Base-by-base conservation (phyloP, 2,329 filamentous ascomycete genomes). In the Gaeumannomyces tritici region DNA sequence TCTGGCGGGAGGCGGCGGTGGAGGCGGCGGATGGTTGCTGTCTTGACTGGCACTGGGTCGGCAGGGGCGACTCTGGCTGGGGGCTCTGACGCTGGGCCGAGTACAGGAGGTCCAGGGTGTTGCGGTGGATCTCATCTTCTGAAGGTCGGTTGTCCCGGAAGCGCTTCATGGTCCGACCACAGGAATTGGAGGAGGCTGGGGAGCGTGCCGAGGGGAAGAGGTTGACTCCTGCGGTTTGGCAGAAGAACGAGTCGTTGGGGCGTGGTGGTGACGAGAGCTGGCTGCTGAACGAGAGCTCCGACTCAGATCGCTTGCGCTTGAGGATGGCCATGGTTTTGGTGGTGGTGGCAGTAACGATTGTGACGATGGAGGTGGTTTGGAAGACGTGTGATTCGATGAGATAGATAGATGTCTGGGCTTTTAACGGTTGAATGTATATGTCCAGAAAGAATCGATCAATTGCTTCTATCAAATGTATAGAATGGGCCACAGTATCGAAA, bases 281-380 rank as follows among this genome's bases (percentile, higher is more conserved):
- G 60, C 76, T 78, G 47, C 77, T 77, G 47, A 76, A 74, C 59
- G 79, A 81, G 63, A 85, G 75, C 70, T 85, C 83, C 27, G 82
- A 83, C 62, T 81, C 78, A 67, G 84, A 87, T 56, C 84, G 80
- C 76, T 88, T 88, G 73, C 85, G 84, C 71, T 88, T 88, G 69
- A 85, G 74, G 29, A 79, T 57, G 26, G 59, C 31, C 5, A 64
- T 71, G 81, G 84, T 85, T n/a, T 27, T 65, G 60, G 21, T 11
- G 47, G 55, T 15, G 2, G 27, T 29, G 51, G 21, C 31, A 31
- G 31, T n/a, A n/a, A 33, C 8, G 59, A n/a, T 61, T n/a, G 15
- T n/a, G 42, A n/a, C 7, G 42, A 51, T 18, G 42, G 33, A 35
- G 31, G 9, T 35, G 33, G 2, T 13, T 35, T 15, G 42, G 42